Percentiles rank a stretch among this genome's conserved stretches.
Evolutionary conservation across 768 basidiomycete genomes (phyloP).

Genomic region (Galerina marginata): DNA sequence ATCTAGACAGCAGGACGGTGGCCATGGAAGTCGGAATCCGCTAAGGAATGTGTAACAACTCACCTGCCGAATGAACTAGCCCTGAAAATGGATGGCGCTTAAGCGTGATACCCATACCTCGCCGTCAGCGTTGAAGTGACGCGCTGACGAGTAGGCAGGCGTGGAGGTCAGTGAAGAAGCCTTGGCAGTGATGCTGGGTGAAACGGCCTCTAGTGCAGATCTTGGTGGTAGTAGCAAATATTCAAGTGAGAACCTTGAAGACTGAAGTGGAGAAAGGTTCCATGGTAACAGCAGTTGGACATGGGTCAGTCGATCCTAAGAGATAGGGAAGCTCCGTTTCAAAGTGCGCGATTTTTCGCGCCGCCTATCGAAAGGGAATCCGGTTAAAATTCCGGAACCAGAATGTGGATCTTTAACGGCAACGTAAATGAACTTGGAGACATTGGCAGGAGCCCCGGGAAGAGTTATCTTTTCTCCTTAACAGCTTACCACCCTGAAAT

Average conservation of each 20-base stretch:
- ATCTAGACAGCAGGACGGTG: slow-evolving; percentile 52
- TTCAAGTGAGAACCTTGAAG: slow-evolving; percentile 86
- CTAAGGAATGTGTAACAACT: slow-evolving; percentile 56
- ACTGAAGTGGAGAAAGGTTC: slow-evolving; percentile 91
- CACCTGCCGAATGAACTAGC: slow-evolving; percentile 91
- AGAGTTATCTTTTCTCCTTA: slow-evolving; percentile 84
- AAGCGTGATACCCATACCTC: slow-evolving; percentile 87
- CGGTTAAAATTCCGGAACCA: slow-evolving; percentile 81
- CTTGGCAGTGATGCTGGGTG: slow-evolving; percentile 65
- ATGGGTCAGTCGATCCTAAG: slow-evolving; percentile 87
- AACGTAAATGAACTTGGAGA: slow-evolving; percentile 71
- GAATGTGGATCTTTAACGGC: slow-evolving; percentile 73
- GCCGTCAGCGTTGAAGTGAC: slow-evolving; percentile 75
- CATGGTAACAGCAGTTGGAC: slow-evolving; percentile 88
- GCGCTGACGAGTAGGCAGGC: slow-evolving; percentile 79
- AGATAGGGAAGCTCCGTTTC: slow-evolving; percentile 78
- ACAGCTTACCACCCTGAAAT: slow-evolving; percentile 76
- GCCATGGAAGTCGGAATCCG: slow-evolving; percentile 23
- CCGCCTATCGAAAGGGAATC: slow-evolving; percentile 80
- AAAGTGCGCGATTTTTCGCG: slow-evolving; percentile 66
- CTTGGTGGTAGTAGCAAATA: slow-evolving; percentile 91
- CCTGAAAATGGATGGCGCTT: slow-evolving; percentile 92
- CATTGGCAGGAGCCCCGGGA: slow-evolving; percentile 72
- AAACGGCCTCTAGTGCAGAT: slow-evolving; percentile 84
- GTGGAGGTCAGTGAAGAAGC: slow-evolving; percentile 82